Evolutionary conservation across 192 early-diverging fungal genomes (phyloP), one percentile per base, ranked within the genome.

Genomic region (Podila minutissima): DNA sequence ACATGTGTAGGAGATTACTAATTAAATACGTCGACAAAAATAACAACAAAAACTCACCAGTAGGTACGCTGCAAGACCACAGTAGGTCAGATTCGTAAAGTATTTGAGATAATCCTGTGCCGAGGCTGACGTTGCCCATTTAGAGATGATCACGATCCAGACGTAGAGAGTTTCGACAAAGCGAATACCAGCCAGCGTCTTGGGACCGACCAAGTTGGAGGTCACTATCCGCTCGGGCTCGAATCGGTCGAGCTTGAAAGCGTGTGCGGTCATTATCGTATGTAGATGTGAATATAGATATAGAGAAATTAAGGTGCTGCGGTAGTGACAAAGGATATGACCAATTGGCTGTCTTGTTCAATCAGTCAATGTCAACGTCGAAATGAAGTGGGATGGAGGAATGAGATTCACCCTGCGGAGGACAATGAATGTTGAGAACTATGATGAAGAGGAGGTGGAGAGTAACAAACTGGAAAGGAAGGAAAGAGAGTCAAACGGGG

Each of bases 211-310:
- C 57, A 74, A 22, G 61, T 82, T 82, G 12, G 83, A 82, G 13
- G 83, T 82, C 5, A 84, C 77, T n/a, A 84, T 82, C 46, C 72
- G 48, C 33, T 82, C 77, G 10, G 83, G 71, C 29, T 84, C 83
- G 62, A 82, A 82, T 13, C 49, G 77, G 38, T 81, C 67, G 33
- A 81, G 62, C 49, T 63, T 69, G 5, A 69, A 22, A 7, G 48
- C 29, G 19, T 48, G 62, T 9, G 29, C 74, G 5, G 65, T 58
- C 20, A 71, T 19, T 31, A 24, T 55, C 5, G 20, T 55, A 26
- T 55, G 10, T 55, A 55, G 2, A 26, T 55, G 17, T 55, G n/a
- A 3, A 55, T 55, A 24, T 22, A 9, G 2, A 9, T 12, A 10
- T 19, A 46, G 8, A 17, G 2, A 17, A 46, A 46, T 46, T 46